phyloP scores from a whole-genome alignment of 2,329 filamentous ascomycete species.

The Orbilia oligospora region DNA sequence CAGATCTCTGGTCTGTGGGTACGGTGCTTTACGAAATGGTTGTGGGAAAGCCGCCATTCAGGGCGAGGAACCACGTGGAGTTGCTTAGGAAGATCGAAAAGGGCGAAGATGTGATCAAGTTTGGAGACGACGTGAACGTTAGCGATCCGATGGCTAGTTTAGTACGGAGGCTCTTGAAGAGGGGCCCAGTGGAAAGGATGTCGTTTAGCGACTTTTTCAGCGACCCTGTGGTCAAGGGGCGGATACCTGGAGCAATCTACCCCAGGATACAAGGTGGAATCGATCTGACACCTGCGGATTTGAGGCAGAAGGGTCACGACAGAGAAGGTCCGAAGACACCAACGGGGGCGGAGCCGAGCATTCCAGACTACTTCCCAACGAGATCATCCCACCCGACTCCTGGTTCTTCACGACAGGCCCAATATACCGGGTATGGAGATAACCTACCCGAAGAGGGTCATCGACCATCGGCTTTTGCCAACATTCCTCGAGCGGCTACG shows the following conservation, averaged over 20 bases:
- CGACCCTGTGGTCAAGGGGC: slow-evolving; percentile 78
- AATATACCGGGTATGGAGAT: slow-evolving; percentile 33
- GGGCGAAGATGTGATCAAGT: slow-evolving; percentile 86
- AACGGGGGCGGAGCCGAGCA: slow-evolving; percentile 27
- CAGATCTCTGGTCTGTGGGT: slow-evolving; percentile 96
- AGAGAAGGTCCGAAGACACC: slow-evolving; percentile 46
- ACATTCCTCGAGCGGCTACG: slow-evolving; percentile 20
- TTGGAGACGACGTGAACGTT: slow-evolving; percentile 83
- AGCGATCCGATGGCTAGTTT: slow-evolving; percentile 67
- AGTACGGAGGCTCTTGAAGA: slow-evolving; percentile 84
- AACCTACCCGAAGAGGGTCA: slow-evolving; percentile 28
- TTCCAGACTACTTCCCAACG: slow-evolving; percentile 47
- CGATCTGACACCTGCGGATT: slow-evolving; percentile 46
- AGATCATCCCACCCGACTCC: slow-evolving; percentile 12
- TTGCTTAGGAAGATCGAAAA: slow-evolving; percentile 91
- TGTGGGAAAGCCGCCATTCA: slow-evolving; percentile 88
- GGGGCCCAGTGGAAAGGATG: slow-evolving; percentile 86
- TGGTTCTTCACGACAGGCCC: slow-evolving; percentile 37
- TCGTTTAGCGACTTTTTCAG: slow-evolving; percentile 88
- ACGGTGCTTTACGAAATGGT: slow-evolving; percentile 98
- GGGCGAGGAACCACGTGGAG: slow-evolving; percentile 94
- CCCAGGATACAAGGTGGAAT: slow-evolving; percentile 56
- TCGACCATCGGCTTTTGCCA: slow-evolving; percentile 35
- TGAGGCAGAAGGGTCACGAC: slow-evolving; percentile 54
- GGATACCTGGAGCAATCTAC: slow-evolving; percentile 77